Base-by-base conservation (phyloP, 2,329 filamentous ascomycete genomes). In the Phoma sp. region DNA sequence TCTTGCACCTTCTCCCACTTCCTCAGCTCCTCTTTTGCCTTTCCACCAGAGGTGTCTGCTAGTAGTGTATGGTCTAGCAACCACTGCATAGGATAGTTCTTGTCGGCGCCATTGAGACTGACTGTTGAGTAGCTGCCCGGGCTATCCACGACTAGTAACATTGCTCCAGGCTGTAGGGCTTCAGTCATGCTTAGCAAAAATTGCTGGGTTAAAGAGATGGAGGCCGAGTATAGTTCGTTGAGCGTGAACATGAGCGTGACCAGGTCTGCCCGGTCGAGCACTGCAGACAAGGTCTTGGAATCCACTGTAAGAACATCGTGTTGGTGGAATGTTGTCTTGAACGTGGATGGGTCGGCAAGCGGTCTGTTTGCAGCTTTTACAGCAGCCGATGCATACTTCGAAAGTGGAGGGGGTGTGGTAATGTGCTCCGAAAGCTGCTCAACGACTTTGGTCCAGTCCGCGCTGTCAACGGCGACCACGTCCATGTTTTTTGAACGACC, bases 51-150 rank as follows among this genome's bases (percentile, higher is more conserved):
- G 0, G 55, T 53, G 32, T 65, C 58, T n/a, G 54, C 58, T 12
- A 91, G 74, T 19, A 99, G 76, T 2, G 91, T 90, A 70, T 95
- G 90, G 67, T 97, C 89, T 2, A 99, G 80, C 15, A 99, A 79
- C 88, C 92, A 97, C 67, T 91, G 88, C 92, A 97, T 98, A 0
- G 94, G 94, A 71, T 98, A 98, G 58, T 84, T 86, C 84, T 84
- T 83, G 60, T 82, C 70, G 2, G 76, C 63, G 0, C 76, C 77
- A 24, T 78, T 78, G 0, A 97, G 74, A 0, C 84, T 85, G 3
- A 96, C 84, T 53, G 92, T 91, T 0, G 93, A 95, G 75, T 98
- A 98, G 74, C 89, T 96, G 0, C 95, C 95, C 0, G 95, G 92
- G 64, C 92, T 96, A 74, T 99, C 94, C 4, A 97, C 88, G 2